Conservation (phyloP, 2,329 filamentous ascomycete species). For the Trichophyton rubrum region DNA sequence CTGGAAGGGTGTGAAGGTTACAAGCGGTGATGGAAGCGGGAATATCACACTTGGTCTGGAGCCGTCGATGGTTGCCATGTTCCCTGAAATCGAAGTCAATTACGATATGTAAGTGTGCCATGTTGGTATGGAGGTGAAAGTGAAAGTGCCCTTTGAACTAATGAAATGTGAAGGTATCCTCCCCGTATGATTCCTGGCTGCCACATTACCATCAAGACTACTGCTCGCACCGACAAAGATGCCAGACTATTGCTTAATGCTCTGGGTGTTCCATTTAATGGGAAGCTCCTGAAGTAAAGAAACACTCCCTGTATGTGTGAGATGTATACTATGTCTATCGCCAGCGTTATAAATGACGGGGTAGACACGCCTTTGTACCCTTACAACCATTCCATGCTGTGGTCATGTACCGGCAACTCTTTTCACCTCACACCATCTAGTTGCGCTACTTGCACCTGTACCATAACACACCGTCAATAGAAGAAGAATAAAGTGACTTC, state of each 20-base stretch:
- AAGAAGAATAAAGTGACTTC: not conserved
- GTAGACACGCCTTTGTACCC: not conserved
- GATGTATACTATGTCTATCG: not conserved
- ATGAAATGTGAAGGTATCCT: conserved; percentile 40
- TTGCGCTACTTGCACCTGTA: not conserved
- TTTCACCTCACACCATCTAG: not conserved
- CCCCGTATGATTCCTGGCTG: conserved; percentile 72
- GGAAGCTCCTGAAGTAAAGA: conserved; percentile 49
- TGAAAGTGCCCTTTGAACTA: not conserved
- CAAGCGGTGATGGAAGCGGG: conserved; percentile 73
- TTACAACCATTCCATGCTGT: not conserved
- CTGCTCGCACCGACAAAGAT: conserved; percentile 72
- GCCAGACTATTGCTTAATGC: conserved; percentile 62
- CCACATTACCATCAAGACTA: conserved; percentile 72
- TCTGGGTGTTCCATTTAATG: conserved; percentile 69
- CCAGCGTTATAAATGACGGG: not conserved
- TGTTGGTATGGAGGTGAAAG: too few species aligned
- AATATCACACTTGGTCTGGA: conserved; percentile 76
- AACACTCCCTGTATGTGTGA: not conserved
- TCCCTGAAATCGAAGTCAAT: conserved; percentile 90
- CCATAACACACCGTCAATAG: not conserved
- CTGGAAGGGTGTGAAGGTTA: conserved; percentile 67
- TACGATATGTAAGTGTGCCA: conserved; percentile 62
- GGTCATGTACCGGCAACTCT: not conserved
- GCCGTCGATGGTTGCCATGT: conserved; percentile 62